Percentiles rank a stretch among this genome's conserved stretches.
These are phyloP conservation scores for Claviceps humidiphila DNA, from an alignment of 2,329 filamentous ascomycete species.

Conservation along the genomic window DNA sequence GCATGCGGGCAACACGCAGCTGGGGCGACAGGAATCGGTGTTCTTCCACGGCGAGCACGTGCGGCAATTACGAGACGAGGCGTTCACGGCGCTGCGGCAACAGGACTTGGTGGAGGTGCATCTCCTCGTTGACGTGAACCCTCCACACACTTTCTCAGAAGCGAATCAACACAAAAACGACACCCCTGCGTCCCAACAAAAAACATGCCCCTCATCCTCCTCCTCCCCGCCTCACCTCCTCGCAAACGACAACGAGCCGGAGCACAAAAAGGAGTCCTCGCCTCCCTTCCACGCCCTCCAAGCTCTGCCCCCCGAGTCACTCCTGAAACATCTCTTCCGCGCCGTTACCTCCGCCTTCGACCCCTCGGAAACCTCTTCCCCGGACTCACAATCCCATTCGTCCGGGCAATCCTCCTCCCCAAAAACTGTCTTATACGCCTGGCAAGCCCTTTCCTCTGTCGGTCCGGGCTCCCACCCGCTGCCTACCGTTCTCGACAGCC, in stretches of 20 bases:
- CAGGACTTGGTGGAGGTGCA: conserved; percentile 60
- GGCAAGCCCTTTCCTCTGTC: conserved; percentile 39
- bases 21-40: conserved; percentile 81
- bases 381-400: conserved; percentile 18
- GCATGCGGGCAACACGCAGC: conserved; percentile 63
- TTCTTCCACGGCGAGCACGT: conserved; percentile 66
- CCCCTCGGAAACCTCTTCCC: conserved; percentile 16
- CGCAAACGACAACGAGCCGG: neutral
- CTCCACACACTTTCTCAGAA: conserved; percentile 14
- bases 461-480: conserved; percentile 53
- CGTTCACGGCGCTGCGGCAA: conserved; percentile 70
- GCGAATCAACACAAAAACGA: neutral
- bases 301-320: conserved; percentile 21
- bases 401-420: neutral
- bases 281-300: neutral
- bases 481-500: conserved; percentile 49
- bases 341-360: conserved; percentile 33
- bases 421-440: conserved; percentile 31
- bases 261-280: neutral
- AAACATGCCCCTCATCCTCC: neutral
- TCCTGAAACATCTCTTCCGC: conserved; percentile 33
- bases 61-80: conserved; percentile 64
- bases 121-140: conserved; percentile 29
- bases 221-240: conserved; percentile 10
- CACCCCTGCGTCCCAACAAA: neutral